Evolutionary conservation across 2,329 filamentous ascomycete genomes (phyloP).

Genomic region (Fusarium domesticum): DNA sequence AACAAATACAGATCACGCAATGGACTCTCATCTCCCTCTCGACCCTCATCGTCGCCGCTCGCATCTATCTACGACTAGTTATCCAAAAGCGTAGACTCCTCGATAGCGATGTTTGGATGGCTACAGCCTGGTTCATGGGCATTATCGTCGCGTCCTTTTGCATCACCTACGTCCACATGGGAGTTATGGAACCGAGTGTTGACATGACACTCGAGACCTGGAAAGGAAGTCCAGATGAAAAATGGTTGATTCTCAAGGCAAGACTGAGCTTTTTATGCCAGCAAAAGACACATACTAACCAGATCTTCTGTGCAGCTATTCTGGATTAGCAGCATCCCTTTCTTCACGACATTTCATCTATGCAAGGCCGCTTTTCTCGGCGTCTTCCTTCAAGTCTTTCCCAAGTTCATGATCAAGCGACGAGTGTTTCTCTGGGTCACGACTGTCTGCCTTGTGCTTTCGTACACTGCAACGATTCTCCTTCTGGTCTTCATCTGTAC

Average conservation of each 20-base stretch:
- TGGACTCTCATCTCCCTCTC: neutral
- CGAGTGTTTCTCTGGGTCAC: constrained; percentile 2
- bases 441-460: neutral
- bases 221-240: neutral
- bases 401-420: constrained; percentile 1
- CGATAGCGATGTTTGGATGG: neutral
- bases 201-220: neutral
- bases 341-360: neutral
- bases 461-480: neutral
- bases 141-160: neutral
- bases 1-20: neutral
- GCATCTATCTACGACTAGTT: neutral
- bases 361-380: neutral
- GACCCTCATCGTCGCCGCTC: neutral
- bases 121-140: neutral
- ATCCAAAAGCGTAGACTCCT: neutral
- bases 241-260: neutral
- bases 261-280: neutral
- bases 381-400: constrained; percentile 2
- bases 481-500: neutral
- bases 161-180: neutral
- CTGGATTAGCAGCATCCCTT: neutral
- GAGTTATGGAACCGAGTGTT: neutral
- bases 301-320: constrained; percentile 1
- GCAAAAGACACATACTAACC: neutral